These are phyloP conservation scores for Shiraia bambusicola DNA, from an alignment of 2,329 filamentous ascomycete species.

Conservation along the genomic window DNA sequence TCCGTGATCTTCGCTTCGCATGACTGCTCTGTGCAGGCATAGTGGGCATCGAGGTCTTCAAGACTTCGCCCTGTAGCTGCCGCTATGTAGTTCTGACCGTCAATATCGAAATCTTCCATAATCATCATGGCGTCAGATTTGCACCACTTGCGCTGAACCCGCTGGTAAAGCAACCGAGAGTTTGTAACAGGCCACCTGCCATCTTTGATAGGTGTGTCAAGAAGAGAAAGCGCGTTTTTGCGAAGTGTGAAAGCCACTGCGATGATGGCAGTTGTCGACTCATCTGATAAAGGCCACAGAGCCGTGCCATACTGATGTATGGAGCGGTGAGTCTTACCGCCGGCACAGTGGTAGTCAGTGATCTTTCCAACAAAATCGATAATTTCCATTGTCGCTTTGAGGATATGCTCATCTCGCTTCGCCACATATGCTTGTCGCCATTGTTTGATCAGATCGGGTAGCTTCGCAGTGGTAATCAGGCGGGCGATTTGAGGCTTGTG, in stretches of 20 bases:
- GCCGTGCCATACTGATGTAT: constrained; percentile 15
- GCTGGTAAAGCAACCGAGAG: constrained; percentile 9
- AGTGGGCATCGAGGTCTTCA: constrained; percentile 12
- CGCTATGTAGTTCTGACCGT: constrained; percentile 14
- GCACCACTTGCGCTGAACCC: constrained; percentile 16
- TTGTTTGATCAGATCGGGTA: constrained; percentile 10
- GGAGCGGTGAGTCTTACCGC: constrained; percentile 11
- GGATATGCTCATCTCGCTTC: constrained; percentile 5
- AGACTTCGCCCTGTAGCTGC: constrained; percentile 6
- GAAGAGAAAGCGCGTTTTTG: constrained; percentile 10
- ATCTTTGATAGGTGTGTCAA: constrained; percentile 6
- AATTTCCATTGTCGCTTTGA: constrained; percentile 5
- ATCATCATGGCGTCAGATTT: constrained; percentile 16
- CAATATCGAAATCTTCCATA: constrained; percentile 18
- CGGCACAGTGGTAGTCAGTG: constrained; percentile 11
- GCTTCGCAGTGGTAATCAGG: constrained; percentile 9
- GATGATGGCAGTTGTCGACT: constrained; percentile 12
- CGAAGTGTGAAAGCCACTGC: constrained; percentile 12
- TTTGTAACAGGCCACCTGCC: constrained; percentile 14
- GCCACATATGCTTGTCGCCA: constrained; percentile 10
- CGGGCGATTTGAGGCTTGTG: constrained; percentile 13
- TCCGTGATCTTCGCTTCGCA: constrained; percentile 12
- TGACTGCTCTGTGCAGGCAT: constrained; percentile 13
- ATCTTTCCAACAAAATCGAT: constrained; percentile 12
- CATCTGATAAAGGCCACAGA: constrained; percentile 11